Base-by-base conservation (phyloP, 805 yeast species). In the Cephaloascus albidus region DNA sequence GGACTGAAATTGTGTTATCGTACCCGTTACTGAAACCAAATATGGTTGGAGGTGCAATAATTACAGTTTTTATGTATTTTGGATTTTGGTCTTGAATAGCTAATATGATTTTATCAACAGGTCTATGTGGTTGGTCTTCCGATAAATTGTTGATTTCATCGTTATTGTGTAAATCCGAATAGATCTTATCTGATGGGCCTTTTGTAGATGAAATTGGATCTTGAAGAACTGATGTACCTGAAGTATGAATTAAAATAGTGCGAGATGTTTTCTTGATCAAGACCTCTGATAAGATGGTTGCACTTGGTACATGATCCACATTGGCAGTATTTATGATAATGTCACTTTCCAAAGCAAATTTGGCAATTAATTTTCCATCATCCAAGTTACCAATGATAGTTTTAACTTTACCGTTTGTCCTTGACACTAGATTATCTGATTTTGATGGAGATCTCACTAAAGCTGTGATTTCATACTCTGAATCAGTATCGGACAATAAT, bases 21-120 rank as follows among this genome's bases (percentile, higher is more conserved):
- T 44, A 55, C 8, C 69, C 70, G 18, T 55, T 27, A 26, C 58
- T 49, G 3, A 47, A 41, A 4, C 68, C 68, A 41, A 53, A 59
- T 18, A 63, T 57, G 15, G 58, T 49, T 3, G 68, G 58, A 10
- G 68, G 68, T 12, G 53, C 44, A 31, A 63, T 47, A 14, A 61
- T 47, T 6, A 51, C 59, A 4, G 63, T 55, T 36, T 55, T 52
- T 6, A 56, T 47, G 30, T 33, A 44, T 10, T 43, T 41, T 14
- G 62, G 60, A 43, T 60, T 60, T n/a, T 40, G 19, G n/a, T 50
- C 50, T 39, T 58, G 50, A 23, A 61, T 49, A 14, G 43, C 51
- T 37, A 58, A 50, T 31, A 60, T 47, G 14, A 53, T 42, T 31
- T 46, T 45, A 40, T 63, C 70, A 20, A 59, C 60, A 2, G 50